Evolutionary conservation across 2,329 filamentous ascomycete species (phyloP), one percentile per base, ranked within the genome.

Genomic region (Coniochaeta ligniaria): DNA sequence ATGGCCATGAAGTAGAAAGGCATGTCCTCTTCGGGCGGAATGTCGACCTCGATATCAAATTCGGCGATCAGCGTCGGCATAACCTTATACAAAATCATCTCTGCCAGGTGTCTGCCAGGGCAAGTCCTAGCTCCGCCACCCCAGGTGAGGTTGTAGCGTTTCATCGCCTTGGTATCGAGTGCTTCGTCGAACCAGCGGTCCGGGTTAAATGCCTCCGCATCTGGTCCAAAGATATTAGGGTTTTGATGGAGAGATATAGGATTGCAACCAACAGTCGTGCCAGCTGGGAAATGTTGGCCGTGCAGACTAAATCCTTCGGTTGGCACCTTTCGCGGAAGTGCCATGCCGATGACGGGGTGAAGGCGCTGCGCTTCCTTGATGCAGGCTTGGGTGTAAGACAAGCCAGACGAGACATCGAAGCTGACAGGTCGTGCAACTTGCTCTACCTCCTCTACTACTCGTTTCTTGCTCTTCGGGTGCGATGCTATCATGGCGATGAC

Each of bases 1-100:
- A 83, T 81, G 1, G 79, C 80, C 68, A 84, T 69, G 60, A 83
- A 84, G 60, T 83, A 83, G 9, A 76, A 76, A 2, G 71, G 73
- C 50, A 75, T 74, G 1, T 76, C 68, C 2, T 74, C 67, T 2
- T 78, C 74, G 0, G 65, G 63, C 0, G 78, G 78, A 63, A 79
- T 65, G 1, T 65, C 65, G 3, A 76, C 70, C 59, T 77, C 67
- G 0, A 83, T 67, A 6, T 78, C 73, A 59, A 84, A 84, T 47
- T 75, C 72, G 6, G 68, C 67, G 3, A 82, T 60, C 17, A 84
- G 61, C 0, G 72, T 68, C 0, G 75, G 68, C 0, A 83, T 69
- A 0, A 75, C 69, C 64, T 80, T 82, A 58, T 70, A 72, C 0
- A 84, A 70, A 2, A 83, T 69, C 60, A 84, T 63, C 66, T 83